Percentiles rank a stretch among this genome's conserved stretches.
These are phyloP conservation scores for Bryum argenteum DNA, from an alignment of 225 moss, liverwort and hornwort genomes.

Conservation along the genomic window DNA sequence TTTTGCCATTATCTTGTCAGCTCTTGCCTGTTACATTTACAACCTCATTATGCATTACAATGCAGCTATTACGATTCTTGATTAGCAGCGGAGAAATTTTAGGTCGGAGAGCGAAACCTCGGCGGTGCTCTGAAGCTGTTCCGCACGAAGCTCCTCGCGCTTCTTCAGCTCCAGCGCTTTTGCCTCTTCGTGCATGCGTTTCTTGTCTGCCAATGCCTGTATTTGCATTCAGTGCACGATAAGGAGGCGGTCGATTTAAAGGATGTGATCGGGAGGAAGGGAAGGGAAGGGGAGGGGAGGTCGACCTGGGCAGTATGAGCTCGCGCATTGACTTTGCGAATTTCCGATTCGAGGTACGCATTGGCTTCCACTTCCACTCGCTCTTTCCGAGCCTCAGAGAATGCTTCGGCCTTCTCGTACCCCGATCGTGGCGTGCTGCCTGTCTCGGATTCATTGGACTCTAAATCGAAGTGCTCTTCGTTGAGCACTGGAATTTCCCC, in stretches of 20 bases:
- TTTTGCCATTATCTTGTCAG: slow-evolving; percentile 51
- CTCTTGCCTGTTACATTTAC: slow-evolving; percentile 39
- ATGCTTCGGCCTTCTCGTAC: slow-evolving; percentile 39
- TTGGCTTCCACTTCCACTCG: slow-evolving; percentile 57
- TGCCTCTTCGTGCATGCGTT: slow-evolving; percentile 53
- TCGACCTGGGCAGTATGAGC: slow-evolving; percentile 51
- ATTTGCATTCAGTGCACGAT: background rate
- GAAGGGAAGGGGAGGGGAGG: background rate
- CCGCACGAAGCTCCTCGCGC: slow-evolving; percentile 64
- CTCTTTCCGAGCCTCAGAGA: slow-evolving; percentile 44
- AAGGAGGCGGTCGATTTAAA: background rate
- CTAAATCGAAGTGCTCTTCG: slow-evolving; percentile 26
- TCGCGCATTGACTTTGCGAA: slow-evolving; percentile 59
- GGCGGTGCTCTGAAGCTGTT: slow-evolving; percentile 43
- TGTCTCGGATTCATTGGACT: slow-evolving; percentile 30
- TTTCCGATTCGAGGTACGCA: slow-evolving; percentile 55
- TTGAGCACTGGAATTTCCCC: slow-evolving; percentile 29
- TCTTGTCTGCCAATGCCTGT: slow-evolving; percentile 56
- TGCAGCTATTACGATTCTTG: slow-evolving; percentile 2
- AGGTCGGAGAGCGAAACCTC: slow-evolving; percentile 44
- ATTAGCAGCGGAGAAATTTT: background rate
- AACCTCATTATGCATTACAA: slow-evolving; percentile 14
- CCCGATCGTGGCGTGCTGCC: slow-evolving; percentile 22
- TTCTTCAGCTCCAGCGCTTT: slow-evolving; percentile 55
- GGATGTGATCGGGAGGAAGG: background rate